Evolutionary conservation across 257 asterid species (phyloP).

Genomic region (Thymus quinquecostatus): DNA sequence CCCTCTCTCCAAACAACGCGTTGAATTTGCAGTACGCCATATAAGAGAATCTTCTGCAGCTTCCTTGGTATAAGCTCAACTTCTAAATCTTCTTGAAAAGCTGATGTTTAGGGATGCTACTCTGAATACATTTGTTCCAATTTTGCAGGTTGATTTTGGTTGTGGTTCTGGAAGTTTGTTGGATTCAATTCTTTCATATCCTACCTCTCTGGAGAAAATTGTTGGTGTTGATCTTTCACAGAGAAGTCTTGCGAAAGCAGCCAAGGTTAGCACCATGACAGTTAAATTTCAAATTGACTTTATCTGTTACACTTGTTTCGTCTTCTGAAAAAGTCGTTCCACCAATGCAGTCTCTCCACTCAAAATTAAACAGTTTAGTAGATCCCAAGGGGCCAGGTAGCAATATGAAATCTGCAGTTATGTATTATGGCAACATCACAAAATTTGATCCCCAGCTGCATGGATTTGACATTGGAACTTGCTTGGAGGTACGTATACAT

Average conservation of each 20-base stretch:
- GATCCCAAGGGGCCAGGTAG: constrained; percentile 48
- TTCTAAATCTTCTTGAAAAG: not conserved
- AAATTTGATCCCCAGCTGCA: constrained; percentile 66
- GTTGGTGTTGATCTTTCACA: constrained; percentile 85
- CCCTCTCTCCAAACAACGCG: constrained; percentile 91
- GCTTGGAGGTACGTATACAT: constrained; percentile 79
- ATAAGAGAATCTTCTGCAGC: constrained; percentile 71
- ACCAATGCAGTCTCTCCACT: constrained; percentile 67
- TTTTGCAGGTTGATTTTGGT: constrained; percentile 89
- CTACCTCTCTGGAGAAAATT: constrained; percentile 77
- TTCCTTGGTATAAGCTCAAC: constrained; percentile 60
- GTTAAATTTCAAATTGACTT: not conserved
- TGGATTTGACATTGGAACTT: constrained; percentile 87
- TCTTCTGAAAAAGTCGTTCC: not conserved
- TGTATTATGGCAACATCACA: constrained; percentile 78
- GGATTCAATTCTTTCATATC: constrained; percentile 77
- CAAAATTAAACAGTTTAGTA: constrained; percentile 56
- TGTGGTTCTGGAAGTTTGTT: constrained; percentile 97
- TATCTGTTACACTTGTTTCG: not conserved
- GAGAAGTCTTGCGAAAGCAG: constrained; percentile 83
- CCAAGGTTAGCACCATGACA: constrained; percentile 59
- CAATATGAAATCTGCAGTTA: constrained; percentile 64
- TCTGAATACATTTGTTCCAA: constrained; percentile 30
- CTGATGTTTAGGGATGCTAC: constrained; percentile 11
- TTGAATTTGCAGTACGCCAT: constrained; percentile 79